Evolutionary conservation across 306 rosid species (phyloP).

Genomic region (Urtica urens): DNA sequence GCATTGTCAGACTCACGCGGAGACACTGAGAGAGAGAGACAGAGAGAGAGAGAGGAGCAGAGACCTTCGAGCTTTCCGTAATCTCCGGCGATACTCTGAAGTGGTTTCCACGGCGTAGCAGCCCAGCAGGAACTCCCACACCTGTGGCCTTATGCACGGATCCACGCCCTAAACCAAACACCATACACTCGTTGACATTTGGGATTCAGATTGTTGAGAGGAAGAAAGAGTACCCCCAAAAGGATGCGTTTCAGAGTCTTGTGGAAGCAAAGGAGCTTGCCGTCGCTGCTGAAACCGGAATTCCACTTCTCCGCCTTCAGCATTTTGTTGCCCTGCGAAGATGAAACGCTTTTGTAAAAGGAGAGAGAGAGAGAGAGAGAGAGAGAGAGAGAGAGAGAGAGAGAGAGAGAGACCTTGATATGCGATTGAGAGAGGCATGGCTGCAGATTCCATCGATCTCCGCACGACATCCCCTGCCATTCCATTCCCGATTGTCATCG

Average conservation of each 20-base stretch:
- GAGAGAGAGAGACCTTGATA: constrained; percentile 57
- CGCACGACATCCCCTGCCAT: constrained; percentile 39
- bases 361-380: not conserved
- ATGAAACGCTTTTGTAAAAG: not conserved
- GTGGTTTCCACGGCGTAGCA: constrained; percentile 76
- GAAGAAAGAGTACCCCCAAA: constrained; percentile 62
- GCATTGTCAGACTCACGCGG: no score
- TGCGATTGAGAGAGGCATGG: constrained; percentile 72
- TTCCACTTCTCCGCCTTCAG: constrained; percentile 88
- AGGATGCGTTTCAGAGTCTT: constrained; percentile 77
- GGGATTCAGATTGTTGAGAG: no score
- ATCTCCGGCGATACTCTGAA: constrained; percentile 48
- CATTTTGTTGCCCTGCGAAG: constrained; percentile 70
- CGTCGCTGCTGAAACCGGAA: constrained; percentile 68
- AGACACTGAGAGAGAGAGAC: not conserved
- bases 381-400: constrained; percentile 28
- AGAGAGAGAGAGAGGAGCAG: not conserved
- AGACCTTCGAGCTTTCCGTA: constrained; percentile 82
- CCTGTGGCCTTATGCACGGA: constrained; percentile 78
- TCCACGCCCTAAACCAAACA: constrained; percentile 57
- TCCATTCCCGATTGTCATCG: constrained; percentile 48
- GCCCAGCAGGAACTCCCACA: constrained; percentile 95
- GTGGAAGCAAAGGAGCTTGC: constrained; percentile 59
- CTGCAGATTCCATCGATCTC: constrained; percentile 64
- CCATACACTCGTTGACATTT: not conserved